Base-by-base conservation (phyloP, 2,329 filamentous ascomycete species). In the Amesomyces nigricolor region DNA sequence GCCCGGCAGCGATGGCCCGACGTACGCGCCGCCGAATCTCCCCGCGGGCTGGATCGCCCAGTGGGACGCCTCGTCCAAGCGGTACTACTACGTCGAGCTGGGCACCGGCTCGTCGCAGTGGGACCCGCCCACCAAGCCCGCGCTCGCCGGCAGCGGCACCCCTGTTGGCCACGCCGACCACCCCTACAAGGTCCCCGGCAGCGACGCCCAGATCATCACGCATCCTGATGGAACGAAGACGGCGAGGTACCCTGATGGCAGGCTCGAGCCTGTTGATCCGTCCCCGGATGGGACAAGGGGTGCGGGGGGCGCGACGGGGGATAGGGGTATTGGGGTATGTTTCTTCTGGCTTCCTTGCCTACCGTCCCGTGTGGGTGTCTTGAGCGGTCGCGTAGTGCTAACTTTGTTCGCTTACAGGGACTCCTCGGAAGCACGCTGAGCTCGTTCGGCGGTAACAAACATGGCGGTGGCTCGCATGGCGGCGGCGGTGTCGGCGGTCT, bases 51-150 rank as follows among this genome's bases (percentile, higher is more conserved):
- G 83, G 83, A 86, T 86, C 65, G 82, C 83, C 56, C 83, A 87
- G 72, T 87, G 83, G 83, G 83, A 87, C 66, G 79, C 78, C 59
- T 67, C 75, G 54, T 82, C 77, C 68, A 79, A 75, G 68, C 85
- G 85, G 68, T 87, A 86, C 68, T 87, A 87, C 70, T 87, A 82
- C 68, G 86, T 89, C 49, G 85, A 88, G 70, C 79, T 89, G 53
- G 84, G 83, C 51, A 88, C 85, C 7, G 86, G 86, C 47, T 76
- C 81, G 38, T 87, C 85, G 60, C 85, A 88, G 70, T 89, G 86
- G 86, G 85, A 88, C n/a, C 78, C 80, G 32, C 86, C 86, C 32
- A 88, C 82, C 13, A 75, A 82, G 56, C 77, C 84, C 48, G 84
- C 80, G 7, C 82, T 81, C 44, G 78, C 80, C 19, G 81, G 83